phyloP scores from a whole-genome alignment of 164 flowering plant genomes.

The Cinnamomum chago region DNA sequence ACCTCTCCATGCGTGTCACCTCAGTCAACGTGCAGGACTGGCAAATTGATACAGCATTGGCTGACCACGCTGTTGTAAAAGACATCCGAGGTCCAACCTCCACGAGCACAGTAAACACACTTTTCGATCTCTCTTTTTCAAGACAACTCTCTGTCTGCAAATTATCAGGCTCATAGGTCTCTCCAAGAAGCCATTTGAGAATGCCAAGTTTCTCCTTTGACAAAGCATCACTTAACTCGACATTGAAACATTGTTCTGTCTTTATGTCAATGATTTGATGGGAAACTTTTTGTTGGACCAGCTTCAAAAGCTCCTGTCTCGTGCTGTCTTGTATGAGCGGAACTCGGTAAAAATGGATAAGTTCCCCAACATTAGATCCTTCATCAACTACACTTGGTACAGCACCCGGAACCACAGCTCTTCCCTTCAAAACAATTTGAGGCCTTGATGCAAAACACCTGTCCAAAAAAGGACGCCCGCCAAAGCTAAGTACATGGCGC shows the following conservation, averaged over 20 bases:
- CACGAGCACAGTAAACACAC: slow-evolving; percentile 34
- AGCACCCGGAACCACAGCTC: slow-evolving; percentile 44
- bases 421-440: slow-evolving; percentile 18
- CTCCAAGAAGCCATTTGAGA: slow-evolving; percentile 68
- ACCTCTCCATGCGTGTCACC: slow-evolving; percentile 77
- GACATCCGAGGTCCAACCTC: slow-evolving; percentile 94
- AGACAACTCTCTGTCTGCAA: slow-evolving; percentile 65
- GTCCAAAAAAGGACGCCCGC: neutral
- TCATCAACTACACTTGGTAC: slow-evolving; percentile 26
- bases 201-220: slow-evolving; percentile 53
- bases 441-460: neutral
- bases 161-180: slow-evolving; percentile 83
- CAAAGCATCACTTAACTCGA: slow-evolving; percentile 49
- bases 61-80: slow-evolving; percentile 94
- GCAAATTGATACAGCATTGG: slow-evolving; percentile 93
- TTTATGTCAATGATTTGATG: slow-evolving; percentile 60
- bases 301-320: slow-evolving; percentile 56
- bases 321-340: slow-evolving; percentile 71
- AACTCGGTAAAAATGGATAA: slow-evolving; percentile 68
- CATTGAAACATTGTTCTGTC: slow-evolving; percentile 87
- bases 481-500: neutral
- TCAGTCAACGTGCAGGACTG: slow-evolving; percentile 73
- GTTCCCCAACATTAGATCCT: slow-evolving; percentile 22
- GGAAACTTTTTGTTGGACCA: slow-evolving; percentile 55
- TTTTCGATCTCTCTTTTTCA: slow-evolving; percentile 39